Evolutionary conservation across 1,139 yeast genomes (phyloP).

Genomic region (Candida mesenterica): DNA sequence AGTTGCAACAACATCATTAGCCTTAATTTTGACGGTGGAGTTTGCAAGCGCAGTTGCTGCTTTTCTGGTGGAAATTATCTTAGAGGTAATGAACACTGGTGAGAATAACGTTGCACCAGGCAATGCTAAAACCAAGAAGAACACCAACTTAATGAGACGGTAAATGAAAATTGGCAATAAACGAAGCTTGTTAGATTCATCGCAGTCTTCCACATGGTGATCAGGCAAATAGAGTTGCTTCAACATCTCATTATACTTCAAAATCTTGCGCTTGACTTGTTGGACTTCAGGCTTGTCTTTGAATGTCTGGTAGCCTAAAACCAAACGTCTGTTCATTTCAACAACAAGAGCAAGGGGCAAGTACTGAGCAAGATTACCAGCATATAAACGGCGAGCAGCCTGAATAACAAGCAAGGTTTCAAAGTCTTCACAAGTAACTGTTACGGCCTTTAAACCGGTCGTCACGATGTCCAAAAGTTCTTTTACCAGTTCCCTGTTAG

Average conservation of each 20-base stretch:
- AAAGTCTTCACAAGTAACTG: conserved; percentile 33
- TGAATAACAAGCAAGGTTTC: conserved; percentile 36
- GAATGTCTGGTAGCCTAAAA: conserved; percentile 39
- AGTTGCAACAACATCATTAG: conserved; percentile 46
- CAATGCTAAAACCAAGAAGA: conserved; percentile 36
- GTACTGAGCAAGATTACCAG: conserved; percentile 65
- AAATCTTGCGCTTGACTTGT: conserved; percentile 32
- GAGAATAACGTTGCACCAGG: conserved; percentile 47
- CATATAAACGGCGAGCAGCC: conserved; percentile 44
- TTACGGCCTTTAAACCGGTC: conserved; percentile 30
- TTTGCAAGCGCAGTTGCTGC: conserved; percentile 43
- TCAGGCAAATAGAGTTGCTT: conserved; percentile 40
- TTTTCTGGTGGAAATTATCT: conserved; percentile 34
- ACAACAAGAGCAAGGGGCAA: conserved; percentile 50
- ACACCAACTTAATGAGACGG: conserved; percentile 31
- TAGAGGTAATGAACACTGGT: conserved; percentile 42
- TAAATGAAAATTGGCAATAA: conserved; percentile 27
- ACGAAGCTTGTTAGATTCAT: conserved; percentile 25
- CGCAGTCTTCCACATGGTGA: conserved; percentile 41
- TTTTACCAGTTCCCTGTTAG: conserved; percentile 70
- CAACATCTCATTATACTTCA: conserved; percentile 35
- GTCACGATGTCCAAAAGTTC: conserved; percentile 25
- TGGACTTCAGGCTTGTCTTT: conserved; percentile 36
- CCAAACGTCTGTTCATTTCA: conserved; percentile 45
- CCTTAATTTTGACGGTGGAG: conserved; percentile 44